A percentile compares a stretch with the other conserved stretches of the same genome.
Evolutionary conservation across 257 asterid species (phyloP).

Genomic region (Nicotiana undulata): DNA sequence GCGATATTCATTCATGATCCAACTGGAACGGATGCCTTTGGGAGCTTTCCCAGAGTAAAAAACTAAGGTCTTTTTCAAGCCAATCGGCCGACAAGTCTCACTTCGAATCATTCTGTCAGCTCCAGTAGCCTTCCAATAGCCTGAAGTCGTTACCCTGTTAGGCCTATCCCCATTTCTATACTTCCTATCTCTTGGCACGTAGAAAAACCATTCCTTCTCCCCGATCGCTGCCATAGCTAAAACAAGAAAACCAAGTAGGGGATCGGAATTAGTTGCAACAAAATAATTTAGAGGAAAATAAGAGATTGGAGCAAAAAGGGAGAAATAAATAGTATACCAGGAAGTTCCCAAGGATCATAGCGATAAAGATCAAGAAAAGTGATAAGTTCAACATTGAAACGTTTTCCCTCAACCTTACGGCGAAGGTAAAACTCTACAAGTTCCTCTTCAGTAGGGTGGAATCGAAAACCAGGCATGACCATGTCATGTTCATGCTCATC

Average conservation of each 20-base stretch:
- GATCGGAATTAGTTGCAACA: neutral
- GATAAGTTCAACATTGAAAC: constrained; percentile 92
- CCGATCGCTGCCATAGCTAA: constrained; percentile 94
- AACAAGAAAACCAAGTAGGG: no score
- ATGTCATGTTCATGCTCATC: constrained; percentile 75
- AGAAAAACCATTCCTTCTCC: constrained; percentile 97
- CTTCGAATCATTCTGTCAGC: constrained; percentile 83
- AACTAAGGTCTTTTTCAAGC: constrained; percentile 94
- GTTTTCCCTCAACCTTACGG: constrained; percentile 98
- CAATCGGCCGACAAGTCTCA: constrained; percentile 59
- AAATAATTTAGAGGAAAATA: neutral
- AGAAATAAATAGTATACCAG: constrained; percentile 29
- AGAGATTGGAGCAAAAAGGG: neutral
- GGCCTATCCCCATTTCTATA: constrained; percentile 95
- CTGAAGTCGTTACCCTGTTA: constrained; percentile 90
- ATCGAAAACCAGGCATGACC: constrained; percentile 97
- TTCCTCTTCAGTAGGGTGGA: constrained; percentile 97
- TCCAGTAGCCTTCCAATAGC: constrained; percentile 98
- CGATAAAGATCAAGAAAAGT: constrained; percentile 93
- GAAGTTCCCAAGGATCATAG: constrained; percentile 99
- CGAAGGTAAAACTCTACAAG: constrained; percentile 97
- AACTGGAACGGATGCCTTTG: constrained; percentile 76
- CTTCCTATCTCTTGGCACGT: constrained; percentile 90
- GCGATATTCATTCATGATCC: constrained; percentile 98
- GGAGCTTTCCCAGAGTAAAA: constrained; percentile 99